Evolutionary conservation across 805 yeast genomes (phyloP), one percentile per base, ranked within the genome.

Genomic region (Candida patagonica): DNA sequence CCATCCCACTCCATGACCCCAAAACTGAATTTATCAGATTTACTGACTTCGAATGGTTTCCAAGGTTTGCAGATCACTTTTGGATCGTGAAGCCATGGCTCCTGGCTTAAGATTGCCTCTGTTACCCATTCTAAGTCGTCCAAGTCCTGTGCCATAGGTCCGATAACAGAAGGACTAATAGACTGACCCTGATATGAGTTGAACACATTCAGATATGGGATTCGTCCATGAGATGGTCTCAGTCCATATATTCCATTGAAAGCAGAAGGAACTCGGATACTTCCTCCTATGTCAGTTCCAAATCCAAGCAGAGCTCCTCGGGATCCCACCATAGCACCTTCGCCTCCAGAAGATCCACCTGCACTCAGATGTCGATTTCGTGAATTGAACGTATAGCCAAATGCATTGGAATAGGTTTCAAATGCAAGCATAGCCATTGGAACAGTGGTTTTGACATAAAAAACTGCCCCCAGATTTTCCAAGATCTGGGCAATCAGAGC

Each of bases 311-410:
- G 63, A 6, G 72, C 60, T 3, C 73, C 74, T 43, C 59, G 57
- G 38, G 67, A 41, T 1, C 64, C 64, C 2, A 68, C 47, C 26
- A 74, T 52, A 4, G 74, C 71, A 12, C 69, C 74, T 38, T 71
- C 78, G 36, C 78, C 78, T 5, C 77, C 76, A 8, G 75, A 66
- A 4, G 74, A 68, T 1, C 78, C 78, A 35, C 78, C 78, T 15
- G 73, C 56, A 12, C 70, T 62, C 41, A 69, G 49, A 9, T 52
- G 51, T 15, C 71, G 51, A 49, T 68, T 70, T 44, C 59, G 51
- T 1, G 78, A 70, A 52, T 70, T 72, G 23, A 53, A 44, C 4
- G 76, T 70, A 35, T 59, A 57, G 1, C 78, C 78, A 44, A 55
- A 69, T 21, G 70, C 52, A 44, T 62, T 57, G 44, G 67, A 67